Percentiles rank a stretch among this genome's conserved stretches.
phyloP scores from a whole-genome alignment of 1,284 basidiomycete genomes.

The Phylloboletellus chloephorus region DNA sequence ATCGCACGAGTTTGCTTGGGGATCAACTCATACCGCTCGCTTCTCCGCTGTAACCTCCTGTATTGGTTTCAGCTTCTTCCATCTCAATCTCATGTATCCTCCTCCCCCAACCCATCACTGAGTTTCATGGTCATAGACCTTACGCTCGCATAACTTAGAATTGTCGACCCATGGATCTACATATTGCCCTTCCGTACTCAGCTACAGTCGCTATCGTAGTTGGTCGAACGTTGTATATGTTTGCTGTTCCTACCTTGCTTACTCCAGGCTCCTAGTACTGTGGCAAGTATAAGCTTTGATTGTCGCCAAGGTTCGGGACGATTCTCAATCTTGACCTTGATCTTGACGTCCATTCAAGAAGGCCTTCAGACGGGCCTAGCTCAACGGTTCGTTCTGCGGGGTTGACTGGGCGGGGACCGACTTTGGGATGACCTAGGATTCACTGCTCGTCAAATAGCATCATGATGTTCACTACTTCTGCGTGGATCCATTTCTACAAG shows the following conservation, averaged over 20 bases:
- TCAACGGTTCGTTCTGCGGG: too few species aligned
- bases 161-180: constrained; percentile 7
- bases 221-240: constrained; percentile 3
- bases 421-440: not conserved
- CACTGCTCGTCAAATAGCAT: not conserved
- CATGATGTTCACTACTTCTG: constrained; percentile 5
- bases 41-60: constrained; percentile 13
- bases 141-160: too few species aligned
- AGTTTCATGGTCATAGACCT: constrained; percentile 3
- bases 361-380: too few species aligned
- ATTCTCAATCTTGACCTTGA: too few species aligned
- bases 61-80: constrained; percentile 2
- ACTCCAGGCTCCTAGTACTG: too few species aligned
- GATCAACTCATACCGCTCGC: constrained; percentile 24
- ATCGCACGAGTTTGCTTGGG: constrained; percentile 44
- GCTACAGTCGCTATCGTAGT: constrained; percentile 14
- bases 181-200: not conserved
- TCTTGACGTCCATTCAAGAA: too few species aligned
- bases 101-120: constrained; percentile 1
- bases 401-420: too few species aligned
- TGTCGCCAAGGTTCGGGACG: too few species aligned
- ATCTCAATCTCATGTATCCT: constrained; percentile 4
- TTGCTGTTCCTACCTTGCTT: constrained; percentile 4
- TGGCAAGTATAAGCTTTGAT: too few species aligned
- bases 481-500: constrained; percentile 15